Evolutionary conservation across 1,139 yeast species (phyloP), one percentile per base, ranked within the genome.

Genomic region (Eremothecium gossypii): DNA sequence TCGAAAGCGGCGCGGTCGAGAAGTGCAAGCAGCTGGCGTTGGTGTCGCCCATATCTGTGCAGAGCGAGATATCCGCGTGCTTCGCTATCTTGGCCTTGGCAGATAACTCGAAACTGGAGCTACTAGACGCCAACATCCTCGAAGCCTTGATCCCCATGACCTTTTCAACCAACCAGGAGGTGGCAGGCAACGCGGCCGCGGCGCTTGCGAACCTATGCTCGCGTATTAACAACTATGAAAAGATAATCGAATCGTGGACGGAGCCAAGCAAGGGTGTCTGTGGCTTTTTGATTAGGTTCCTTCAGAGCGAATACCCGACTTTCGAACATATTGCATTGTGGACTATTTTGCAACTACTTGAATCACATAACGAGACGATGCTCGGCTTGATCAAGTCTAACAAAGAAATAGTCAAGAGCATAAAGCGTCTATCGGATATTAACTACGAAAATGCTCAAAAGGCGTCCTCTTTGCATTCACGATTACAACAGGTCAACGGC

Each of bases 121-220:
- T 93, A 56, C 76, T 91, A 51, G 85, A 85, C 49, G 74, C 89
- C 54, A 91, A 87, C 42, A 82, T 93, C 41, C 76, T 89, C 49
- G 91, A 85, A 54, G 96, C 87, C 33, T 74, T 91, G 49, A 82
- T 91, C 49, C 97, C 97, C 20, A 73, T 93, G 61, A 91, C 98
- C 2, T 79, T 78, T 53, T 83, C 94, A 39, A 76, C 76, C 48
- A 87, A 89, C 60, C 85, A 91, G 47, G 98, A 91, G 66, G 97
- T 91, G 12, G 93, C 96, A 64, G 99, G 99, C 43, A 91, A 93
- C 63, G 84, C 96, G 3, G 98, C 97, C 14, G 98, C 98, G 27
- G 98, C 99, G 1, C 73, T 91, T 52, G 99, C 98, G 14, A 91
- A 91, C 60, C 70, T 91, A 53, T 87, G 96, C 53, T 86, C 96